These are phyloP conservation scores for Solanum lycopersicoides DNA, from an alignment of 257 asterid genomes.

Conservation along the genomic window DNA sequence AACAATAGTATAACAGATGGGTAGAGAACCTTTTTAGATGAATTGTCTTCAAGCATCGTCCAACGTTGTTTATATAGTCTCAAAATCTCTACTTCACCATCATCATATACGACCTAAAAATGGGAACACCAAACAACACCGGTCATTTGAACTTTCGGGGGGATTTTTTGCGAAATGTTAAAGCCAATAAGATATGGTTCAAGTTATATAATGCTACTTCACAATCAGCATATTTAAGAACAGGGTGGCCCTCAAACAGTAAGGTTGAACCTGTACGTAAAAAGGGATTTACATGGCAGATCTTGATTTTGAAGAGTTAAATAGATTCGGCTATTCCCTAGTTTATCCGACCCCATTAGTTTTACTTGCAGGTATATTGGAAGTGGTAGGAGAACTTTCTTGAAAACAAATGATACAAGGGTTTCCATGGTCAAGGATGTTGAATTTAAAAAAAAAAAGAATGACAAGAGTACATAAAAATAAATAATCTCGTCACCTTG, in stretches of 20 bases:
- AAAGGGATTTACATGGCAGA: background rate
- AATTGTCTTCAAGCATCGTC: conserved; percentile 10
- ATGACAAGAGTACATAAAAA: background rate
- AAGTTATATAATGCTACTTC: background rate
- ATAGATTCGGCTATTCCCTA: background rate
- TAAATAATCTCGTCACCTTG: conserved; percentile 12
- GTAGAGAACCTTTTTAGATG: conserved; percentile 10
- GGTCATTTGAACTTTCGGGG: background rate
- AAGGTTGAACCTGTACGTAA: background rate
- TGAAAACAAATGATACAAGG: background rate
- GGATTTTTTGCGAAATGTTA: background rate
- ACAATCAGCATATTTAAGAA: background rate
- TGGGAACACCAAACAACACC: background rate
- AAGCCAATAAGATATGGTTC: background rate
- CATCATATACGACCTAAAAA: conserved; percentile 37
- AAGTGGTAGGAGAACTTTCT: background rate
- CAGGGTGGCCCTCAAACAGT: background rate
- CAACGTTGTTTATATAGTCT: conserved; percentile 36
- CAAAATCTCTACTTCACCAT: conserved; percentile 30
- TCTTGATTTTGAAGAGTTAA: background rate
- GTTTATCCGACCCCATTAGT: no score
- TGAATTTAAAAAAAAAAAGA: background rate
- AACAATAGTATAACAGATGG: background rate
- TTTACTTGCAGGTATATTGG: background rate
- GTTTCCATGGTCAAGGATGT: background rate